A percentile compares a stretch with the other conserved stretches of the same genome.
Evolutionary conservation across 2,329 filamentous ascomycete genomes (phyloP).

Genomic region (Fusarium sp.): DNA sequence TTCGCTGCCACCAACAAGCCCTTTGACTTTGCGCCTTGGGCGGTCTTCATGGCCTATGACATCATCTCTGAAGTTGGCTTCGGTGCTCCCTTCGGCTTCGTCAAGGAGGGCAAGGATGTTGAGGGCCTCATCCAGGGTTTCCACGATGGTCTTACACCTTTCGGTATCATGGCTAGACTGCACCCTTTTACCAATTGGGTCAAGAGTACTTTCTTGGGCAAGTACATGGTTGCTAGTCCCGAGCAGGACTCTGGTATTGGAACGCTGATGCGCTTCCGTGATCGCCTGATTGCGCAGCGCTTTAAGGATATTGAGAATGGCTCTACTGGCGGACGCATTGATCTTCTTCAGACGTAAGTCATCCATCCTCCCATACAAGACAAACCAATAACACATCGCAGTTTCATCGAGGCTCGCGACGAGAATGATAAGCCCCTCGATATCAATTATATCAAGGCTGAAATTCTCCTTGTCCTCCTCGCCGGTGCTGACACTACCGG

Average conservation of each 20-base stretch:
- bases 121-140: conserved; percentile 53
- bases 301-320: conserved; percentile 60
- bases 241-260: conserved; percentile 66
- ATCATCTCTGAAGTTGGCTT: conserved; percentile 64
- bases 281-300: conserved; percentile 62
- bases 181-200: conserved; percentile 30
- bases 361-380: rapidly evolving
- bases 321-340: conserved; percentile 54
- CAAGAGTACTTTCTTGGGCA: conserved; percentile 38
- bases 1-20: conserved; percentile 59
- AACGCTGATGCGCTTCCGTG: conserved; percentile 67
- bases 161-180: conserved; percentile 59
- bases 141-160: conserved; percentile 28
- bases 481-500: conserved; percentile 61
- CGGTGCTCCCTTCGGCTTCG: conserved; percentile 55
- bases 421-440: conserved; percentile 19
- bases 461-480: conserved; percentile 43
- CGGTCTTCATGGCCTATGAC: conserved; percentile 52
- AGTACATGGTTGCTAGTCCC: conserved; percentile 49
- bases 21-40: conserved; percentile 63
- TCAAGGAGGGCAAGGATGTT: conserved; percentile 60
- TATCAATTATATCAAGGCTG: conserved; percentile 39
- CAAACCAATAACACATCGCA: neutral
- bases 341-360: conserved; percentile 63
- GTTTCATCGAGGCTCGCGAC: conserved; percentile 29